These are phyloP conservation scores for Starmerella cellae DNA, from an alignment of 805 yeast species.

Conservation along the genomic window DNA sequence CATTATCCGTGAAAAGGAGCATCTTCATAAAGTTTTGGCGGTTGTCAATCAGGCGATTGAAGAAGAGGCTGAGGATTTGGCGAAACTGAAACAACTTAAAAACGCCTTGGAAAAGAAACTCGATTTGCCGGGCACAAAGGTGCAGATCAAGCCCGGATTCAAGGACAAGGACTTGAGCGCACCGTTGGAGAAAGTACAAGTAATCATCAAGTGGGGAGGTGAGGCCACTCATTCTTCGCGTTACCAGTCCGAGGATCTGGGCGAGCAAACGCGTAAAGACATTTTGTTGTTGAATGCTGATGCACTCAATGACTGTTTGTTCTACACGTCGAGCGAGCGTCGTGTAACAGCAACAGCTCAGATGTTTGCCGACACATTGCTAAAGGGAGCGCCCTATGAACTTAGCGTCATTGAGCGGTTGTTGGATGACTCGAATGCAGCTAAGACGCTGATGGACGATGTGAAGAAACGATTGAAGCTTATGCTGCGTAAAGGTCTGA, in stretches of 20 bases:
- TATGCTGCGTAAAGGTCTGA: slow-evolving; percentile 82
- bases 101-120: slow-evolving; percentile 80
- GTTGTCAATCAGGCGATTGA: slow-evolving; percentile 67
- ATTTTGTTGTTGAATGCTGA: slow-evolving; percentile 71
- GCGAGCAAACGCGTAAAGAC: slow-evolving; percentile 91
- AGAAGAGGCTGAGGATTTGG: slow-evolving; percentile 66
- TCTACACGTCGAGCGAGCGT: slow-evolving; percentile 85
- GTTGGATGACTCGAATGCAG: slow-evolving; percentile 93
- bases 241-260: slow-evolving; percentile 87
- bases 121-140: slow-evolving; percentile 88
- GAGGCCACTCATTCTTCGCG: slow-evolving; percentile 97
- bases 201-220: slow-evolving; percentile 97
- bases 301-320: slow-evolving; percentile 71
- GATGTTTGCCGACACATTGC: slow-evolving; percentile 63
- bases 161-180: slow-evolving; percentile 29
- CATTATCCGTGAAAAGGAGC: slow-evolving; percentile 79
- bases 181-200: slow-evolving; percentile 85
- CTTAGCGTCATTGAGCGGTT: slow-evolving; percentile 76
- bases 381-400: slow-evolving; percentile 55
- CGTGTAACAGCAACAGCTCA: slow-evolving; percentile 90
- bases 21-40: slow-evolving; percentile 69
- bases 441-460: slow-evolving; percentile 93
- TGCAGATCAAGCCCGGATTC: slow-evolving; percentile 73
- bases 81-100: slow-evolving; percentile 61
- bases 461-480: slow-evolving; percentile 95